Conservation (phyloP, 352 stramenopile species). For the Phytophthora ramorum region DNA sequence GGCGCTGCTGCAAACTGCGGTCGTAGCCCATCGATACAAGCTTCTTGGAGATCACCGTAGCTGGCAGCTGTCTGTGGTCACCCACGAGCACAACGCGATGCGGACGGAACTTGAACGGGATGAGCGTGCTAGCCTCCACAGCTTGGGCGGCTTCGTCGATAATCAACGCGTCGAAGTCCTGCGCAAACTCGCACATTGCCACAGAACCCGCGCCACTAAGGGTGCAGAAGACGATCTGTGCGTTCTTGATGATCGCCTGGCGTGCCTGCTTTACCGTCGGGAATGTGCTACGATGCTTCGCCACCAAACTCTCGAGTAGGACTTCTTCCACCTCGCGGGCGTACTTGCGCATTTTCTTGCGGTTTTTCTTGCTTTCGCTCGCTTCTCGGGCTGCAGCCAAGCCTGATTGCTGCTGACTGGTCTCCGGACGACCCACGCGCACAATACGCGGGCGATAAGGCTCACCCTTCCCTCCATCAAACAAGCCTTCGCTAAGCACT, state of each 20-base stretch:
- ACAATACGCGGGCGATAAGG: conserved; percentile 74
- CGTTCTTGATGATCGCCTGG: conserved; percentile 74
- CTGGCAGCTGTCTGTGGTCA: conserved; percentile 98
- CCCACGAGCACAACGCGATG: conserved; percentile 87
- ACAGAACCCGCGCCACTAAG: conserved; percentile 82
- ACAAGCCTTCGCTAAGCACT: conserved; percentile 69
- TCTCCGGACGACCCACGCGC: conserved; percentile 71
- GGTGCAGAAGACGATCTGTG: conserved; percentile 88
- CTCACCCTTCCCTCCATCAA: conserved; percentile 53
- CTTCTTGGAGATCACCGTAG: conserved; percentile 96
- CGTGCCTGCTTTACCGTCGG: conserved; percentile 59
- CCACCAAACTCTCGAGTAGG: conserved; percentile 71
- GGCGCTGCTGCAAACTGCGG: conserved; percentile 96
- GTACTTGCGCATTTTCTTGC: conserved; percentile 80
- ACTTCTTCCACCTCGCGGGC: conserved; percentile 76
- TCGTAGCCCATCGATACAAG: conserved; percentile 89
- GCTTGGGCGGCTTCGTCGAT: conserved; percentile 98
- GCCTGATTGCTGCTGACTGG: conserved; percentile 42
- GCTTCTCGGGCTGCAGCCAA: conserved; percentile 31
- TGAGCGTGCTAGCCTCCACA: conserved; percentile 96
- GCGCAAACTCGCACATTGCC: conserved; percentile 88
- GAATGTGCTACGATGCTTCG: conserved; percentile 68
- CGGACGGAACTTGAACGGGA: conserved; percentile 94
- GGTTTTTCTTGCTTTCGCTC: conserved; percentile 49
- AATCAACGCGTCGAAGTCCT: conserved; percentile 96